Base-by-base conservation (phyloP, 2,329 filamentous ascomycete species). In the Talaromyces islandicus region DNA sequence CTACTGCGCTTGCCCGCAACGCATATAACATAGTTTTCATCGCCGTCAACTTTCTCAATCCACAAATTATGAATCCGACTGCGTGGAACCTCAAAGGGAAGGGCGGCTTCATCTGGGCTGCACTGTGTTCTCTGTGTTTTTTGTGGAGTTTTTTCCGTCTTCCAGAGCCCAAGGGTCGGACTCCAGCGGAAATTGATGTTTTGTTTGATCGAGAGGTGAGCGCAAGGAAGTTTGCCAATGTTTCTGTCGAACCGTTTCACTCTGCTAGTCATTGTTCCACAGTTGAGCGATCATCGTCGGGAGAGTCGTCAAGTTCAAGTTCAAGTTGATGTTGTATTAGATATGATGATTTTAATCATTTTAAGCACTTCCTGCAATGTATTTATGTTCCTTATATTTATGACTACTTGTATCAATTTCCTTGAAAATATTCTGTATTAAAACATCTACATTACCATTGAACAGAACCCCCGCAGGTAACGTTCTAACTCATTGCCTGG, bases 21-120 rank as follows among this genome's bases (percentile, higher is more conserved):
- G 67, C 77, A 12, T 85, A 83, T 68, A 81, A 85, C 61, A 70
- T 83, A 5, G 67, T 71, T 11, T 76, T 77, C 54, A 80, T 85
- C 46, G 64, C 78, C 21, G 78, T 76, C 61, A 83, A 77, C n/a
- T 66, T 72, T 1, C 60, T 75, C 11, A 65, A 68, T 19, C 70
- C 71, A 7, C 70, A 70, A 46, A 71, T 74, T 64, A 65, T 73
- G 17, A 72, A 71, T 29, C 70, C 70, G 1, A 65, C 66, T 1
- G 71, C 69, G 1, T 72, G 70, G 67, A 74, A 81, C 59, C 72
- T 76, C 62, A 71, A 68, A 65, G 71, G 77, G 4, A 75, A 75
- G 57, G 68, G 70, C 0, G 71, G 69, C 1, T 78, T 79, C 56
- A 72, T 80, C 53, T 80, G 71, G 69, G 74, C 70, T 9, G 72